Evolutionary conservation across 345 rosid genomes (phyloP).

Genomic region (Melaleuca alternifolia): DNA sequence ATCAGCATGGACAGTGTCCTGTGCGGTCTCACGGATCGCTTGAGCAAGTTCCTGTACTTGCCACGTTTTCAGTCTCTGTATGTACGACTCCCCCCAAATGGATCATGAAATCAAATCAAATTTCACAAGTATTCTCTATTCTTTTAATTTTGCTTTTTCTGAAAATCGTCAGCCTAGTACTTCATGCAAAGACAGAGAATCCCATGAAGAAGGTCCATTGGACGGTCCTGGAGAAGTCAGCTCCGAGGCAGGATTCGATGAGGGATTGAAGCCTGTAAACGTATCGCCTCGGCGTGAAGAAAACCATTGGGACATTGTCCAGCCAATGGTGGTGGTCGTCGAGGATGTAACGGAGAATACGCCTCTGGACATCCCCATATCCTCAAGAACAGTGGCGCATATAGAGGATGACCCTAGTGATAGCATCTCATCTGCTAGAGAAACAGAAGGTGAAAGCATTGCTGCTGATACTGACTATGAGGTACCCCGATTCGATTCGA

Average conservation of each 20-base stretch:
- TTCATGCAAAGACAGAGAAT: background rate
- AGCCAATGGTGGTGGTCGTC: conserved; percentile 11
- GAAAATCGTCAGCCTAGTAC: background rate
- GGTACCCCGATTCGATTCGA: conserved; percentile 25
- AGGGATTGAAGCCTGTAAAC: background rate
- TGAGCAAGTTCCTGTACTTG: conserved; percentile 5
- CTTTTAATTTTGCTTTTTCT: background rate
- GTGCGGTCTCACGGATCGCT: conserved; percentile 2
- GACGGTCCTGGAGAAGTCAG: background rate
- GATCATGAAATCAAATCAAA: background rate
- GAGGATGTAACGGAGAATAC: conserved; percentile 61
- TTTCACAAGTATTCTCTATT: background rate
- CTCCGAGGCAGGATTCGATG: background rate
- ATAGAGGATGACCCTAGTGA: conserved; percentile 26
- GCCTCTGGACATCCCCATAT: conserved; percentile 19
- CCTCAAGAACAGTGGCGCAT: conserved; percentile 27
- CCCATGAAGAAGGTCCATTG: background rate
- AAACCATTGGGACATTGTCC: background rate
- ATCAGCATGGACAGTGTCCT: conserved; percentile 4
- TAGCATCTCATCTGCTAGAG: conserved; percentile 20
- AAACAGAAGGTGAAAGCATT: conserved; percentile 13
- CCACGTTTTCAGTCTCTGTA: conserved; percentile 20
- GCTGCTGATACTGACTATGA: conserved; percentile 24
- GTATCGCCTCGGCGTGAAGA: background rate
- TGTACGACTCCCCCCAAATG: conserved; percentile 5